These are phyloP conservation scores for Schizophyllum amplum DNA, from an alignment of 1,284 basidiomycete species.

Conservation along the genomic window DNA sequence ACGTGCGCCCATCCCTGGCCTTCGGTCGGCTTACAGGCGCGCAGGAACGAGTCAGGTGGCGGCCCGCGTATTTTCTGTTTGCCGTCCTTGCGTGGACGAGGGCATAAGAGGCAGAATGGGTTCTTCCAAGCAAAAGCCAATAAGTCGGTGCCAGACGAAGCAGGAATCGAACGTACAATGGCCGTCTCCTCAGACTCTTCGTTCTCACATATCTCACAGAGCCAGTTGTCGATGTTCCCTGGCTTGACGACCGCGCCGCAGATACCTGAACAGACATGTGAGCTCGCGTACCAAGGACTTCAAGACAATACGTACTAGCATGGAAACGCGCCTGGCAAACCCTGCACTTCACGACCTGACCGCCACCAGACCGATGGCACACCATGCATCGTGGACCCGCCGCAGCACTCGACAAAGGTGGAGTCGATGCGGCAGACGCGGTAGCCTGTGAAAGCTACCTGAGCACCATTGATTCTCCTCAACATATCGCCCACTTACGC, in stretches of 20 bases:
- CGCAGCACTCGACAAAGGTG: conserved; percentile 37
- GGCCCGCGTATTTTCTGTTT: conserved; percentile 16
- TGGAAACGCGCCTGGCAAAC: conserved; percentile 73
- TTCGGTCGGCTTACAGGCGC: conserved; percentile 90
- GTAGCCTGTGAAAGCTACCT: conserved; percentile 41
- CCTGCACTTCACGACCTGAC: conserved; percentile 73
- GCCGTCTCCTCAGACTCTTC: conserved; percentile 71
- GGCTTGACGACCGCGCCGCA: conserved; percentile 66
- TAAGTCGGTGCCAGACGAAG: conserved; percentile 7
- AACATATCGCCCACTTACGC: conserved; percentile 36
- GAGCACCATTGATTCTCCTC: conserved; percentile 1
- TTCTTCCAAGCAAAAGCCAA: conserved; percentile 49
- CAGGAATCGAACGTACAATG: conserved; percentile 44
- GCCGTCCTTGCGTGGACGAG: conserved; percentile 42
- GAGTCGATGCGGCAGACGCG: conserved; percentile 47
- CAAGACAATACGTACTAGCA: conserved; percentile 39
- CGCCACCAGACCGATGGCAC: conserved; percentile 70
- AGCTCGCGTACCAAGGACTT: neutral
- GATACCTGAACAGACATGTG: conserved; percentile 31
- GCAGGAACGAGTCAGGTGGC: conserved; percentile 61
- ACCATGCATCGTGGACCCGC: conserved; percentile 66
- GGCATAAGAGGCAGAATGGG: conserved; percentile 68
- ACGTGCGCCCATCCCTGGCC: conserved; percentile 91
- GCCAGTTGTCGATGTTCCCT: conserved; percentile 60
- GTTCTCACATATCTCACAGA: conserved; percentile 81